Evolutionary conservation across 1,139 yeast species (phyloP), one percentile per base, ranked within the genome.

Genomic region (Zygotorulaspora mrakii): DNA sequence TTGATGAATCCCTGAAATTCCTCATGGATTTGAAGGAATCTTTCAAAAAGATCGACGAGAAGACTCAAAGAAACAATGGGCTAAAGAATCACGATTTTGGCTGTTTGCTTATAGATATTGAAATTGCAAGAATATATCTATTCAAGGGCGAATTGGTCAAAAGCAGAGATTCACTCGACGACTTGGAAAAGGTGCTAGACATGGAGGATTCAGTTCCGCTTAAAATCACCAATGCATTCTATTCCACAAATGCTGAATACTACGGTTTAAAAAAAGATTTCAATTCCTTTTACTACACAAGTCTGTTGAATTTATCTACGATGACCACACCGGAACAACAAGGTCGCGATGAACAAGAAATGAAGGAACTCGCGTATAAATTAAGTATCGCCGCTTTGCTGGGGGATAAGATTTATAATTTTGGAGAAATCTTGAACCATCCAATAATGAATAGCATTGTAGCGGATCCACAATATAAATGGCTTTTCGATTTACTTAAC

Each of bases 341-440:
- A 82, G 52, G 67, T 78, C 6, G 60, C 71, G 16, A 65, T 73
- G 31, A 25, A 29, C 42, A 37, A 6, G 82, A 79, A 41, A 74
- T 67, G 50, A 73, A 73, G 49, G 71, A 68, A 45, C 70, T 87
- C 42, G 91, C 96, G 17, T 79, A 81, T 56, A 95, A 91, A 52
- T 73, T 91, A 54, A 76, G 94, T 45, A 73, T 88, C 38, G 81
- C 95, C 31, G 98, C 97, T 0, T 69, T 91, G 48, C 71, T 91
- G 52, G 98, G 97, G 33, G 95, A 88, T 57, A 81, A 79, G 59
- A 85, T 91, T 52, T 94, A 88, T 70, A 91, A 89, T 67, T 91
- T 91, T 65, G 98, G 98, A 38, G 98, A 94, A 66, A 76, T 91
- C 50, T 74, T 91, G 45, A 77, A 88, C 60, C 97, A 91, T 62